Percentiles rank a stretch among this genome's conserved stretches.
Conservation (phyloP, 1,284 basidiomycete species). For the Exobasidium rhododendri region DNA sequence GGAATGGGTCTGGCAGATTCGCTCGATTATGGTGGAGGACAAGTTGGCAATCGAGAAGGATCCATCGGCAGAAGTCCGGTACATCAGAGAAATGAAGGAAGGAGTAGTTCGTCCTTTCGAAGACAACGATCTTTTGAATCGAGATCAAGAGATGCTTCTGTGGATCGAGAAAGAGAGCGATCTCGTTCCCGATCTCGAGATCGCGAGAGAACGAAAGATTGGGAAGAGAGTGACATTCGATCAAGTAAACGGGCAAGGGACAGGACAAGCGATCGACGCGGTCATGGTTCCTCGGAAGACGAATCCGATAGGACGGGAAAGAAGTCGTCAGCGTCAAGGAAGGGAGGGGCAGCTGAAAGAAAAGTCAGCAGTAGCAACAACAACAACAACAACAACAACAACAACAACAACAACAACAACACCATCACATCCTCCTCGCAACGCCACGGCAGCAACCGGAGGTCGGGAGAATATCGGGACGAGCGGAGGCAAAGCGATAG, state of each 20-base stretch:
- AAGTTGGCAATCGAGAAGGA: neutral
- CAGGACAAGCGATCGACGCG: constrained; percentile 6
- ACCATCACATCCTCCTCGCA: neutral
- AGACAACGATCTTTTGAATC: neutral
- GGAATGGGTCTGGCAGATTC: constrained; percentile 37
- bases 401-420: no score
- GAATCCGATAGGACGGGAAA: neutral
- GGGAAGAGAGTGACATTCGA: neutral
- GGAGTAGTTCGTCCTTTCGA: neutral
- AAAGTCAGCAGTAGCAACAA: neutral
- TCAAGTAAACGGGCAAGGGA: neutral
- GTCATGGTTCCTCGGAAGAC: neutral
- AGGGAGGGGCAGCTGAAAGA: neutral
- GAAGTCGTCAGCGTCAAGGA: neutral
- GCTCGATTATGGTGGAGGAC: constrained; percentile 43
- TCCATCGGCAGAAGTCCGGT: neutral
- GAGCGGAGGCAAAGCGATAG: neutral
- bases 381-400: neutral
- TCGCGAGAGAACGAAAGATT: neutral
- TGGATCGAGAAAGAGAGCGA: neutral
- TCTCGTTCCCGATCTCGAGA: neutral
- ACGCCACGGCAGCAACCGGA: neutral
- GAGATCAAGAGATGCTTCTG: neutral
- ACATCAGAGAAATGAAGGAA: neutral
- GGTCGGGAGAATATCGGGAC: neutral